Evolutionary conservation across 1,139 yeast species (phyloP), one percentile per base, ranked within the genome.

Genomic region (Diutina catenulata): DNA sequence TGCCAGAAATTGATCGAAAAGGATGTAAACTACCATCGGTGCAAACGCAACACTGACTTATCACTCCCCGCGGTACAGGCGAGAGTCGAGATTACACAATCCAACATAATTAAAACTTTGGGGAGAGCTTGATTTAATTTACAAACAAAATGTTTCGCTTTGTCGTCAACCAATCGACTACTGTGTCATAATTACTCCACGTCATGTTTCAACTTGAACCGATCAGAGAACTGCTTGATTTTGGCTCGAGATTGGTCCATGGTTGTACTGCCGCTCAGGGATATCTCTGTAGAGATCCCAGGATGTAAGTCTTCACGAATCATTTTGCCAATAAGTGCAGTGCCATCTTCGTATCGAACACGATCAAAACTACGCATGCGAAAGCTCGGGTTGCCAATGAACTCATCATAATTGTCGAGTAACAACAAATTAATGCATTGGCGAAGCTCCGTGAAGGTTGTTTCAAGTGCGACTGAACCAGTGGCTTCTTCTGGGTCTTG

Each of bases 281-380:
- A 20, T 11, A 23, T 29, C 26, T 40, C 43, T 3, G 40, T 47
- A 9, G 35, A 39, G 20, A 45, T 4, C 47, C 43, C 48, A 4
- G 43, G 52, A 7, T 48, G 51, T 2, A n/a, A n/a, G n/a, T 45
- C 50, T 4, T 40, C 48, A n/a, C 39, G 48, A 27, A 55, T 51
- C 64, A 67, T 59, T 46, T 76, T 77, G 21, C 62, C 61, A 19
- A 77, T 55, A 41, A 78, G 53, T 14, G 53, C 48, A 37, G 64
- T 55, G 2, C 83, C 86, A 40, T 68, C 70, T 37, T 75, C 81
- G 0, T 77, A 74, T 43, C 69, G 70, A 35, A 80, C 64, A 35
- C 80, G 69, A 42, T 76, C 75, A 49, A 70, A 80, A 42, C 73
- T 73, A 46, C 76, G 68, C 69, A 70, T 63, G 45, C 86, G 64